Evolutionary conservation across 2,329 filamentous ascomycete species (phyloP), one percentile per base, ranked within the genome.

Genomic region (Xylariaceae sp.): DNA sequence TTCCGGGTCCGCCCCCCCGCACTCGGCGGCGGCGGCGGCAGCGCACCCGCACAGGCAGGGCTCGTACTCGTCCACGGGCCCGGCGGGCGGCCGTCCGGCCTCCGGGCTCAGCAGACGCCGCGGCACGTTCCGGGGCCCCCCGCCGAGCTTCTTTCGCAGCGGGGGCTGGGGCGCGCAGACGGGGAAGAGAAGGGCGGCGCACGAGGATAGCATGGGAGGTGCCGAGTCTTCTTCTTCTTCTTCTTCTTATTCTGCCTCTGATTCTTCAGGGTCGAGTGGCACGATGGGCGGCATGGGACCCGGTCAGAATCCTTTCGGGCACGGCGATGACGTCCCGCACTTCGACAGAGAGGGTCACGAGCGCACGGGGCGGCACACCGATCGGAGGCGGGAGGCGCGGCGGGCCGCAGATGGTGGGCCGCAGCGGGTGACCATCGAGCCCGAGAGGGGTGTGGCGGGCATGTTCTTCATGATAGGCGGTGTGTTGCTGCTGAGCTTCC

Each of bases 111-210:
- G 87, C 69, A 83, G 87, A 33, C 83, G 93, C 20, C 80, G 91
- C 2, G 84, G 85, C 2, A 80, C 86, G 4, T 97, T 95, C 72
- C 83, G 83, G 16, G 93, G 93, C 0, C 93, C 94, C 3, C 92
- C 94, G 44, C 92, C 93, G 0, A 90, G 85, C 59, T 97, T 97
- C 75, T 97, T 91, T 72, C 82, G 87, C 15, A 86, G 81, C 57
- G 92, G 91, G 4, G 91, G 89, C 3, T 95, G 91, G 81, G 90
- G 89, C 41, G 70, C 75, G 2, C 83, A 89, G 53, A 69, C 74
- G 2, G 81, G 81, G 29, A 88, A 88, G 73, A 72, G 85, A 30
- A 72, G 73, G 48, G 77, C 78, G 29, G 80, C 80, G 37, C 80
- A 84, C 55, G 77, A 80, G 46, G 56, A 75, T 64, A 64, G 71